Conservation (phyloP, 1,139 yeast species). For the Saccharomyces uvarum region DNA sequence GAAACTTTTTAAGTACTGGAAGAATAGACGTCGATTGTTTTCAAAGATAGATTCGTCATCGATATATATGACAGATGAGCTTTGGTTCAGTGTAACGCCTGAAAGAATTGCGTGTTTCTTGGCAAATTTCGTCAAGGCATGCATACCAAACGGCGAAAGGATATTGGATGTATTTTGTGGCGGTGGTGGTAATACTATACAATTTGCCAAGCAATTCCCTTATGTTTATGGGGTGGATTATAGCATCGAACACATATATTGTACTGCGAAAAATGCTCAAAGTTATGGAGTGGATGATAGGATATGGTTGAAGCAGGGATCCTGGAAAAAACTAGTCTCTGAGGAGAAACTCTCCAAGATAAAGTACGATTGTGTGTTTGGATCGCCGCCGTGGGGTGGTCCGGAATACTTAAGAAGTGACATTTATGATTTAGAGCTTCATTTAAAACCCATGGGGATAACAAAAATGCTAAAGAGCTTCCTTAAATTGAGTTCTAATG, state of each 20-base stretch:
- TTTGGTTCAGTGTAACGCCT: conserved; percentile 92
- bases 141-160: conserved; percentile 41
- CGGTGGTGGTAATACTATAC: conserved; percentile 91
- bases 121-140: conserved; percentile 49
- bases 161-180: conserved; percentile 82
- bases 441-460: conserved; percentile 43
- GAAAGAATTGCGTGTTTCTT: conserved; percentile 61
- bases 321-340: conserved; percentile 44
- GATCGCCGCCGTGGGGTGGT: conserved; percentile 98
- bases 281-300: conserved; percentile 54
- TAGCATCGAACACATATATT: conserved; percentile 50
- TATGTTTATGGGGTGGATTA: conserved; percentile 62
- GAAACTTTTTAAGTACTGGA: conserved; percentile 26
- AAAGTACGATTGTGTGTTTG: conserved; percentile 59
- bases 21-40: conserved; percentile 18
- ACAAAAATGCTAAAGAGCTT: conserved; percentile 40
- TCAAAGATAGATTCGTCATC: conserved; percentile 48
- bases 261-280: conserved; percentile 66
- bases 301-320: conserved; percentile 44
- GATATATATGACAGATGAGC: conserved; percentile 59
- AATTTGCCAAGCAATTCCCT: conserved; percentile 57
- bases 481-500: conserved; percentile 40
- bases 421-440: conserved; percentile 41
- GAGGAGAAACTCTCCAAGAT: conserved; percentile 24
- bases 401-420: conserved; percentile 48